Conservation (phyloP, 441 rosid species). For the Capsella rubella region DNA sequence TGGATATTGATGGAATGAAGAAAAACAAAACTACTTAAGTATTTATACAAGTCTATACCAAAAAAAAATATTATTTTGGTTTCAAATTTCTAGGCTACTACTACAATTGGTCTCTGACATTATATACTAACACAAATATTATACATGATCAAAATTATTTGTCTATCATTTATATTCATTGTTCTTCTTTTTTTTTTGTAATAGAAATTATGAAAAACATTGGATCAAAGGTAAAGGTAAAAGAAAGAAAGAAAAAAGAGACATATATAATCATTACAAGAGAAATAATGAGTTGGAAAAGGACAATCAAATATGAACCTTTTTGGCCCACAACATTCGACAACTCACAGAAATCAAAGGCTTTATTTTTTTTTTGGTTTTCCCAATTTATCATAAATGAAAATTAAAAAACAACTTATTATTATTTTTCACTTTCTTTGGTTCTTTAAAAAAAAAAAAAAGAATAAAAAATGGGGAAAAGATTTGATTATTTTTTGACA, state of each 20-base stretch:
- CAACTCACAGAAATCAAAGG: conserved; percentile 57
- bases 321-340: conserved; percentile 63
- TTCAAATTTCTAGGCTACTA: not conserved
- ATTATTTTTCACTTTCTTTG: conserved; percentile 12
- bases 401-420: conserved; percentile 20
- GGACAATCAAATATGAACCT: conserved; percentile 63
- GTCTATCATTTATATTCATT: not conserved
- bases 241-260: conserved; percentile 29
- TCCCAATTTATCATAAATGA: conserved; percentile 36
- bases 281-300: conserved; percentile 60
- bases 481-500: conserved; percentile 44
- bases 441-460: conserved; percentile 12
- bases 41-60: not conserved
- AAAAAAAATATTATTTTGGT: not conserved
- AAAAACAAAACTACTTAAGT: not conserved
- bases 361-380: conserved; percentile 46
- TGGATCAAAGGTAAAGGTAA: conserved; percentile 48
- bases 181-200: not conserved
- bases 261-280: conserved; percentile 60
- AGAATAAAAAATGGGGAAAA: conserved; percentile 1
- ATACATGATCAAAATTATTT: not conserved
- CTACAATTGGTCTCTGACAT: not conserved
- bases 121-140: not conserved
- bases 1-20: conserved; percentile 8
- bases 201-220: conserved; percentile 29